Base-by-base conservation (phyloP, 352 stramenopile genomes). In the Globisporangium echinulatum region DNA sequence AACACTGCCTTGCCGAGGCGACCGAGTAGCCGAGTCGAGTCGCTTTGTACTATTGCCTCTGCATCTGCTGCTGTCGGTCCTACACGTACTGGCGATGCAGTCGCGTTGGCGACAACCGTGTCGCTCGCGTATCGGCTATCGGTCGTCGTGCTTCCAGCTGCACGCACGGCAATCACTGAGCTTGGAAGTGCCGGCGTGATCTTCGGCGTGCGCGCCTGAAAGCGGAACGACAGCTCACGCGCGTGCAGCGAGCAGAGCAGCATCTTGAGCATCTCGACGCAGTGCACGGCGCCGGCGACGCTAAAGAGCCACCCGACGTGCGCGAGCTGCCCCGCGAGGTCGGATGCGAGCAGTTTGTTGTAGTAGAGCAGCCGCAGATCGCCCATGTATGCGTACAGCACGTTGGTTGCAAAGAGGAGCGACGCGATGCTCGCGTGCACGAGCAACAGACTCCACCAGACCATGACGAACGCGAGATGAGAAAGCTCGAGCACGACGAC, bases 281-380 rank as follows among this genome's bases (percentile, higher is more conserved):
- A 65, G 48, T 77, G 67, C 8, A 72, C 40, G 10, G 42, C 62
- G 2, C 59, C 64, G 7, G 56, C 62, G 38, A 61, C 48, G 6
- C 65, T 58, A 43, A 74, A 74, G n/a, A 70, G 37, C 58, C 64
- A 77, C 25, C 70, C 64, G 36, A 66, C 52, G 3, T 59, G 50
- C 5, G 48, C 58, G 58, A 77, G 70, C 44, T 67, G 37, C 1
- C 62, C 52, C 11, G 51, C 50, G 4, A 77, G 67, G 39, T 55
- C 62, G 14, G 70, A 72, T n/a, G 48, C 64, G 2, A 77, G 59
- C n/a, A 77, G 64, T 47, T 75, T 77, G 70, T 75, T 74, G 64
- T 73, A 77, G 60, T 77, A 75, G 36, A 77, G 67, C 39, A 77
- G 65, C 25, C 61, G 54, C 50, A 71, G 52, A 42, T 58, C 51